phyloP scores from a whole-genome alignment of 352 stramenopile genomes.

The Aphanomyces astaci region DNA sequence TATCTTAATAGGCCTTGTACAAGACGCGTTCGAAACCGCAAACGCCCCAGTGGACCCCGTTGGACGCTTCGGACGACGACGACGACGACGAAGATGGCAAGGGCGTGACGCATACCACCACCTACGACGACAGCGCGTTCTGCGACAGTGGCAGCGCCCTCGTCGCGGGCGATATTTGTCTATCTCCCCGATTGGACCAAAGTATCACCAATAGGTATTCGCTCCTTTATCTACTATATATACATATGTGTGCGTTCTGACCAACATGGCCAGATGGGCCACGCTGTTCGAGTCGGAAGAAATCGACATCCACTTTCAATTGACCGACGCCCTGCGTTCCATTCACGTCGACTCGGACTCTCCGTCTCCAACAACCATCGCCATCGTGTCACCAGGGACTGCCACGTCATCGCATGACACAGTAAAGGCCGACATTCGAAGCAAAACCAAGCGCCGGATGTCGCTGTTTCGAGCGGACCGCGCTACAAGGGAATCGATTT shows the following conservation, averaged over 20 bases:
- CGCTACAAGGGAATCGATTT: background rate
- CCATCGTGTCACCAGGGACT: too few relatives aligned
- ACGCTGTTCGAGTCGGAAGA: background rate
- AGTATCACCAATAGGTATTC: constrained; percentile 12
- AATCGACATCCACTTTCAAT: background rate
- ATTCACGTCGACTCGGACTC: background rate
- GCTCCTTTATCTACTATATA: too few relatives aligned
- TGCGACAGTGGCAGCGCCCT: background rate
- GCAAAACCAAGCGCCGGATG: background rate
- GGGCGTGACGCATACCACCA: background rate
- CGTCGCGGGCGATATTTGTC: background rate
- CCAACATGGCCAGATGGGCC: too few relatives aligned
- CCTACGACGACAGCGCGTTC: background rate
- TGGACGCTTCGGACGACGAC: constrained; percentile 18
- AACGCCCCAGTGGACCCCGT: background rate
- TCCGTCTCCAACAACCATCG: too few relatives aligned
- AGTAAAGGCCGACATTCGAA: too few relatives aligned
- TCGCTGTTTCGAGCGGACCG: background rate
- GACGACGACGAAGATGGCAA: constrained; percentile 1
- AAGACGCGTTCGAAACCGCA: background rate
- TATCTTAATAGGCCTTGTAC: constrained; percentile 1
- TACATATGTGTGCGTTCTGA: too few relatives aligned
- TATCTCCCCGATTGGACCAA: constrained; percentile 5
- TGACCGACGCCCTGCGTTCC: background rate
- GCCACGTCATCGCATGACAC: too few relatives aligned